phyloP scores from a whole-genome alignment of 139 green algal species.

The Ettlia oleoabundans region DNA sequence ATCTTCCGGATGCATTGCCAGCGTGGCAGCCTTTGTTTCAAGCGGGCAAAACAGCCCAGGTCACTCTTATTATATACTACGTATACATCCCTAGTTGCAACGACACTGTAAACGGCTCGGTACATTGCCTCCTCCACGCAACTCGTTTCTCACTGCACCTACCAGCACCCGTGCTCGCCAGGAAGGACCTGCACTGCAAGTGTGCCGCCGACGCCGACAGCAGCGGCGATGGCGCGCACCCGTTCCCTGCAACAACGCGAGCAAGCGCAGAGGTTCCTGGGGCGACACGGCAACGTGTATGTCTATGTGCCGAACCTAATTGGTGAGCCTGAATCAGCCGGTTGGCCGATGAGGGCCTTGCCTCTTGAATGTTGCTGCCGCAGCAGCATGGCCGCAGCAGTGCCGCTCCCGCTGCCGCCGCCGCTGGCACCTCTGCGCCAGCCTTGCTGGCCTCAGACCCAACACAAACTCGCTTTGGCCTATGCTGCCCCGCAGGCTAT shows the following conservation, averaged over 20 bases:
- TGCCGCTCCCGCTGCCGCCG: neutral
- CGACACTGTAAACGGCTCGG: neutral
- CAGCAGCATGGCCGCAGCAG: neutral
- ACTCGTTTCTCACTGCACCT: too few species aligned
- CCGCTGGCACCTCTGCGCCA: too few species aligned
- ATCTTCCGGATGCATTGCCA: too few species aligned
- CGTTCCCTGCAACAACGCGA: neutral
- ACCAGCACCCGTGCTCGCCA: neutral
- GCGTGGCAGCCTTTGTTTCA: too few species aligned
- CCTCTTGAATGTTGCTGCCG: neutral
- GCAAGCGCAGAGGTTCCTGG: conserved; percentile 60
- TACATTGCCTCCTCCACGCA: too few species aligned
- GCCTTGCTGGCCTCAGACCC: too few species aligned
- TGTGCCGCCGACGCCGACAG: neutral
- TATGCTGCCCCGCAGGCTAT: conserved; percentile 77
- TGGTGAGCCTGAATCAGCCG: conserved; percentile 49
- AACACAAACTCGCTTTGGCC: too few species aligned
- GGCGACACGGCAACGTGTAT: conserved; percentile 69
- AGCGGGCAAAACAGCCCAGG: too few species aligned
- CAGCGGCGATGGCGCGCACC: conserved; percentile 9
- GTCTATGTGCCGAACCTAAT: conserved; percentile 92
- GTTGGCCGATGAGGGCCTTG: too few species aligned
- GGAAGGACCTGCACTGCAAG: neutral
- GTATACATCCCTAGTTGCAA: too few species aligned
- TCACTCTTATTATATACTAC: too few species aligned